Base-by-base conservation (phyloP, 768 basidiomycete species). In the Mrakia hoshinonis region DNA sequence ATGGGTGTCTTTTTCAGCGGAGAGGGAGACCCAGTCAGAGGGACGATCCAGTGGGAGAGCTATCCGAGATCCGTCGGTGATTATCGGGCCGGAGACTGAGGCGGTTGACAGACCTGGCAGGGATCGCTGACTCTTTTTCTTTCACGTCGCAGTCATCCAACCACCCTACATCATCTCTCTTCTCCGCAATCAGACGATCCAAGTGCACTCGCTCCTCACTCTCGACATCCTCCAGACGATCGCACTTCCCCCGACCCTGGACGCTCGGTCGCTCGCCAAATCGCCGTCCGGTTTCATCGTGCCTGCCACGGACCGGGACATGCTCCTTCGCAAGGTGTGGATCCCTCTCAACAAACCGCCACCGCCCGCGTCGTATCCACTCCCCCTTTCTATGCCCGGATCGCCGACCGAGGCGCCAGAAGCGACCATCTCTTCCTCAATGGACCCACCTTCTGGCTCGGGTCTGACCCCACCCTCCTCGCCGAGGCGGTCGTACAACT, bases 391-490 rank as follows among this genome's bases (percentile, higher is more conserved):
- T 1, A 4, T 49, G 1, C 48, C 46, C 26, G 26, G 13, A 9
- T 48, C 31, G 20, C 67, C 46, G 31, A 65, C n/a, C 38, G 15
- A 39, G 10, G 22, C 61, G 10, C n/a, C 61, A 15, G 3, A 36
- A 0, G 13, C 43, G 6, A 26, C 20, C n/a, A 26, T 31, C 46
- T 29, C 38, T 3, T 13, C 31, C 4, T 15, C 64, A 34, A 63
- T 22, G 51, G 79, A 79, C 68, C 77, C 78, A 60, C 77, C 76
- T 13, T 74, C 75, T 12, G 77, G 78, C 1, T 79, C 78, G 12
- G 77, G 79, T 5, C 70, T 78, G 6, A 78, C 78, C 26, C 79
- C 79, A 2, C 78, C 79, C 2, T 76, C 77, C 4, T 76, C 77
- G 13, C 77, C 79, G 1, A 67, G 62, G 15, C 71, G 69, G 26